Conservation (phyloP, 208 protist species). For the Acanthamoeba castellanii region DNA sequence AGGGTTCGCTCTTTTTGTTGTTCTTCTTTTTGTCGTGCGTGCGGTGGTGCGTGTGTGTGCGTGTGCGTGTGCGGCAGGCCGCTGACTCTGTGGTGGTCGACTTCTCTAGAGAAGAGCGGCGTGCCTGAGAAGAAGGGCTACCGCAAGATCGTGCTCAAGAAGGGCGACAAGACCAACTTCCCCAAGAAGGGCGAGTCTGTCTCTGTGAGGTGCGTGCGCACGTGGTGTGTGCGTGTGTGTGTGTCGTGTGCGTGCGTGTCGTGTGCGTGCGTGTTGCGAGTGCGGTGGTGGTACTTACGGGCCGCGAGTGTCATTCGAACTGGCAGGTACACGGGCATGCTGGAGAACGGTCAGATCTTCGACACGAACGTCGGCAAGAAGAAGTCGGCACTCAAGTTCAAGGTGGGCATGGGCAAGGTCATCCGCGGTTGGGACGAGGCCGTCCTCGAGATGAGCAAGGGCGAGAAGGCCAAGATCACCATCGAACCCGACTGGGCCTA, state of each 20-base stretch:
- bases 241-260: not conserved
- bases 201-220: not conserved
- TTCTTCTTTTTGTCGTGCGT: not conserved
- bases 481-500: slow-evolving; percentile 67
- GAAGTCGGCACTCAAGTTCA: slow-evolving; percentile 12
- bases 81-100: not conserved
- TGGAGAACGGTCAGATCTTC: slow-evolving; percentile 35
- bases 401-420: slow-evolving; percentile 29
- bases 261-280: not conserved
- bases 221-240: not conserved
- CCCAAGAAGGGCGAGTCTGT: slow-evolving; percentile 52
- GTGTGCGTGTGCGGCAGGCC: too few relatives aligned
- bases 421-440: slow-evolving; percentile 32
- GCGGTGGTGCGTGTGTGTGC: not conserved
- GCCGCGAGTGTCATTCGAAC: not conserved
- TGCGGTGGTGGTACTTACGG: too few relatives aligned
- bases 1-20: not conserved
- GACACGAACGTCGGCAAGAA: slow-evolving; percentile 60
- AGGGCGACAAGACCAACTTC: slow-evolving; percentile 59
- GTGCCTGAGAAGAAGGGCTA: slow-evolving; percentile 57
- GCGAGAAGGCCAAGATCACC: slow-evolving; percentile 70
- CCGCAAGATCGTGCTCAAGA: slow-evolving; percentile 24
- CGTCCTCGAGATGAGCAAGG: slow-evolving; percentile 41
- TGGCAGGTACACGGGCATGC: slow-evolving; percentile 25
- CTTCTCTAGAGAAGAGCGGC: not conserved